Percentiles rank a stretch among this genome's conserved stretches.
Evolutionary conservation across 805 yeast genomes (phyloP).

Genomic region (Saturnispora quitensis): DNA sequence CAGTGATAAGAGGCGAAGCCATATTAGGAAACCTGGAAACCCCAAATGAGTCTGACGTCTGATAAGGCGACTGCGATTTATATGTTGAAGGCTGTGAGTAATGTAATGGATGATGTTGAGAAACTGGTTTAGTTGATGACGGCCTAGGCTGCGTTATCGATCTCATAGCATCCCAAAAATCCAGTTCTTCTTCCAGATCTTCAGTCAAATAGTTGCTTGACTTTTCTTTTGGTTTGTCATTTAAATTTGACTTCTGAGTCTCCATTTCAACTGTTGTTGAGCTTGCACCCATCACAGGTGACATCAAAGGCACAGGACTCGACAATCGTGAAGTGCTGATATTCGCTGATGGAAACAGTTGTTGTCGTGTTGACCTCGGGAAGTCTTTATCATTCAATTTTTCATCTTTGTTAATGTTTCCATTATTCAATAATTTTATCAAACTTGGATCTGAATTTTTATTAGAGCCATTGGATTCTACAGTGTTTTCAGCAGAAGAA

Average conservation of each 20-base stretch:
- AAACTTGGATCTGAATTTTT: conserved; percentile 33
- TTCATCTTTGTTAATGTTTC: conserved; percentile 3
- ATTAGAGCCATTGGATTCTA: conserved; percentile 17
- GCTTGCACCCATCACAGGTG: background rate
- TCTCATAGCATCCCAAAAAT: conserved; percentile 65
- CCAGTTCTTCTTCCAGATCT: conserved; percentile 53
- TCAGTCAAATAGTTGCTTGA: conserved; percentile 24
- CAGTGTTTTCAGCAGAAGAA: conserved; percentile 31
- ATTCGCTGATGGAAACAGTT: conserved; percentile 9
- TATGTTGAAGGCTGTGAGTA: conserved; percentile 23
- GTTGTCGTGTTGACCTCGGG: conserved; percentile 10
- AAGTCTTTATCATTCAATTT: background rate
- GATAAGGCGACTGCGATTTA: conserved; percentile 14
- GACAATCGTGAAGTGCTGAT: conserved; percentile 2
- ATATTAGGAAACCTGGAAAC: conserved; percentile 12
- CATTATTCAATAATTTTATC: conserved; percentile 33
- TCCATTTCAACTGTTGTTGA: background rate
- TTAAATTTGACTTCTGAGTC: background rate
- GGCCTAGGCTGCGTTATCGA: conserved; percentile 38
- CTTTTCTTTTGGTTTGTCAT: conserved; percentile 3
- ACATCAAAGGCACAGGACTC: conserved; percentile 1
- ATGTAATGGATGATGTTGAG: conserved; percentile 48
- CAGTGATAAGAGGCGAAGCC: conserved; percentile 11
- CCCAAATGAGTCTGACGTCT: conserved; percentile 15
- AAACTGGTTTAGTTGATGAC: conserved; percentile 32